These are phyloP conservation scores for Calonectria pteridis DNA, from an alignment of 2,329 filamentous ascomycete species.

Conservation along the genomic window DNA sequence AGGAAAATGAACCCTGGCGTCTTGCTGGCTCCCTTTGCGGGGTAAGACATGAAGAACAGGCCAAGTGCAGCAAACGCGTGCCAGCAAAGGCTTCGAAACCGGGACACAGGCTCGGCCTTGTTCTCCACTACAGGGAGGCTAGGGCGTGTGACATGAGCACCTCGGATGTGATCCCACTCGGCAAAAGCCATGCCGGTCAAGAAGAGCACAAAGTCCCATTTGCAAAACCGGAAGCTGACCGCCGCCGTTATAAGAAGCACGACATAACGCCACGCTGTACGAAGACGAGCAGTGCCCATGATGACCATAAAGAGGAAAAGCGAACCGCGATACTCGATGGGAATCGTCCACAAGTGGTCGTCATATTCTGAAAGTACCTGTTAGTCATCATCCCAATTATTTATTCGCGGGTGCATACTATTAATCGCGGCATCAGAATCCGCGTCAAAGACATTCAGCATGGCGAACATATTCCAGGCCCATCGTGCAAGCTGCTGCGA, in stretches of 20 bases:
- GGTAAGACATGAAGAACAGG: slow-evolving; percentile 63
- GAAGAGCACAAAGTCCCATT: slow-evolving; percentile 69
- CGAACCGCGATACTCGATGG: slow-evolving; percentile 70
- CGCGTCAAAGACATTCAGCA: slow-evolving; percentile 65
- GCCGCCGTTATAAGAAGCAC: slow-evolving; percentile 56
- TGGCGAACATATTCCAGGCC: slow-evolving; percentile 60
- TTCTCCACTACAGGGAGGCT: slow-evolving; percentile 34
- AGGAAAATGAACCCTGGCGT: slow-evolving; percentile 67
- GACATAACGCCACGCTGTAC: slow-evolving; percentile 55
- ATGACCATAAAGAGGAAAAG: slow-evolving; percentile 68
- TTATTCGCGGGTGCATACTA: slow-evolving; percentile 44
- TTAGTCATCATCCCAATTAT: slow-evolving; percentile 21
- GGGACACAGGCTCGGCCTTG: not conserved
- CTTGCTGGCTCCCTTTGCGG: slow-evolving; percentile 55
- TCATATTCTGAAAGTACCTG: slow-evolving; percentile 57
- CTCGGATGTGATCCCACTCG: slow-evolving; percentile 64
- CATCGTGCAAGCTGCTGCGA: slow-evolving; percentile 59
- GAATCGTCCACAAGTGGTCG: slow-evolving; percentile 74
- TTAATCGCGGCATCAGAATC: slow-evolving; percentile 60
- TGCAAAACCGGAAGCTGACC: slow-evolving; percentile 60
- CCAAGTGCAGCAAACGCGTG: slow-evolving; percentile 58
- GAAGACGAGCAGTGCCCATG: slow-evolving; percentile 61
- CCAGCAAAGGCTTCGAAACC: slow-evolving; percentile 38
- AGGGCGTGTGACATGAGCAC: slow-evolving; percentile 53
- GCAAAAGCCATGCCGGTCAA: slow-evolving; percentile 66